Percentiles rank a stretch among this genome's conserved stretches.
Conservation (phyloP, 2,329 filamentous ascomycete genomes). For the Ceratocystis destructans region DNA sequence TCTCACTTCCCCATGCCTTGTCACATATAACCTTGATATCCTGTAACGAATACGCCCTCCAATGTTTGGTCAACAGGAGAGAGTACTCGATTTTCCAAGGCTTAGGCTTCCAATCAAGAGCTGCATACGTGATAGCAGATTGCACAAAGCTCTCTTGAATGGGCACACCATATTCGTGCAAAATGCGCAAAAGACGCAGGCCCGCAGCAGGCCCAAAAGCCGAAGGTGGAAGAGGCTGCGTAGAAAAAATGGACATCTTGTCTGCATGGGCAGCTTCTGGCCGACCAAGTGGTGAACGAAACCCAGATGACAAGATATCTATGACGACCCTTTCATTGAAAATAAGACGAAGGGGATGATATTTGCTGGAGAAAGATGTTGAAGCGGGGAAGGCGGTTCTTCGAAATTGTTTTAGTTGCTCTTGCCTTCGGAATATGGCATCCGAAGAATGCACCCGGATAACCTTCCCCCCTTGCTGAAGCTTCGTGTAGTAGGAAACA, state of each 20-base stretch:
- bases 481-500: background rate
- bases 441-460: slow-evolving; percentile 16
- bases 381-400: slow-evolving; percentile 9
- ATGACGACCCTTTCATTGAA: slow-evolving; percentile 17
- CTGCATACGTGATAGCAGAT: slow-evolving; percentile 14
- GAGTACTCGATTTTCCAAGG: slow-evolving; percentile 14
- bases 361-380: slow-evolving; percentile 11
- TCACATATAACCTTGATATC: slow-evolving; percentile 17
- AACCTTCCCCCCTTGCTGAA: background rate
- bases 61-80: slow-evolving; percentile 10
- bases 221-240: background rate
- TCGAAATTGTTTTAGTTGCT: background rate
- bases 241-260: slow-evolving; percentile 1
- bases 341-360: slow-evolving; percentile 15
- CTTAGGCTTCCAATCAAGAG: slow-evolving; percentile 16
- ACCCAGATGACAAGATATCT: slow-evolving; percentile 11
- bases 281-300: slow-evolving; percentile 12
- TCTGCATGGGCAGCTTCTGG: slow-evolving; percentile 4
- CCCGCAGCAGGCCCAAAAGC: slow-evolving; percentile 17
- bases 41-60: slow-evolving; percentile 9
- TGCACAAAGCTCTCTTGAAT: slow-evolving; percentile 10
- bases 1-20: slow-evolving; percentile 16
- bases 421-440: slow-evolving; percentile 10
- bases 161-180: slow-evolving; percentile 8
- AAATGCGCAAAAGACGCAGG: slow-evolving; percentile 12